Percentiles rank a stretch among this genome's conserved stretches.
These are phyloP conservation scores for Oryza rufipogon DNA, from an alignment of 176 grass and related monocot species.

Conservation along the genomic window DNA sequence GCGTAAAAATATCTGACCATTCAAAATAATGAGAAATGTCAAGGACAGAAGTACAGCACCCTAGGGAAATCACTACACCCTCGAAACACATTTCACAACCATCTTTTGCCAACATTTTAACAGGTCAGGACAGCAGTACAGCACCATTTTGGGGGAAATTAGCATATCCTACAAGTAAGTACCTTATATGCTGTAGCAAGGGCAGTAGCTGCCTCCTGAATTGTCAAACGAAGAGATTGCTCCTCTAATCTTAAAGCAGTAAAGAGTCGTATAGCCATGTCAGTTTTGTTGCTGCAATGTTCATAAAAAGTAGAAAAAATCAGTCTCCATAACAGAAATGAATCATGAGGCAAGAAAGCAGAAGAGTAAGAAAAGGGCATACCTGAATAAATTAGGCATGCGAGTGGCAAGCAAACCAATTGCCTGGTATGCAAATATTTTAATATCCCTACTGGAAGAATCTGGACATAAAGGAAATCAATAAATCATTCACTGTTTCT, in stretches of 20 bases:
- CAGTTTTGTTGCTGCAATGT: conserved; percentile 80
- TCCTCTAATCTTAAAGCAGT: conserved; percentile 88
- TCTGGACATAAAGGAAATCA: conserved; percentile 53
- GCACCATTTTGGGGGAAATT: too few species aligned
- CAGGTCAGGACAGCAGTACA: background rate
- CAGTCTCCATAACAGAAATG: conserved; percentile 30
- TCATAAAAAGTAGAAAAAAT: conserved; percentile 24
- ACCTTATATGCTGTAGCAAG: conserved; percentile 93
- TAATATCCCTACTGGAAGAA: conserved; percentile 62
- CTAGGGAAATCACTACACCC: too few species aligned
- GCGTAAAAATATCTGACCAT: background rate
- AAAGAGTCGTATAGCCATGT: conserved; percentile 90
- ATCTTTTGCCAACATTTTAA: background rate
- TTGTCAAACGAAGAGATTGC: conserved; percentile 70
- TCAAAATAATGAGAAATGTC: background rate
- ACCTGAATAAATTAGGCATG: conserved; percentile 96
- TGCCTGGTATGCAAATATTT: conserved; percentile 92
- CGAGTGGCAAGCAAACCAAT: conserved; percentile 93
- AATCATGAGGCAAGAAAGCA: conserved; percentile 28
- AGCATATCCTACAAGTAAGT: conserved; percentile 31
- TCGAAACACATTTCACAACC: background rate
- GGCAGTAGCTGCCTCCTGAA: conserved; percentile 84
- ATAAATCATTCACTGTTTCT: conserved; percentile 29
- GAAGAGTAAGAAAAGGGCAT: conserved; percentile 25
- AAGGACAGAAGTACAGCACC: too few species aligned